Percentiles rank a stretch among this genome's conserved stretches.
Conservation (phyloP, 192 early-diverging fungal genomes). For the Podila verticillata region DNA sequence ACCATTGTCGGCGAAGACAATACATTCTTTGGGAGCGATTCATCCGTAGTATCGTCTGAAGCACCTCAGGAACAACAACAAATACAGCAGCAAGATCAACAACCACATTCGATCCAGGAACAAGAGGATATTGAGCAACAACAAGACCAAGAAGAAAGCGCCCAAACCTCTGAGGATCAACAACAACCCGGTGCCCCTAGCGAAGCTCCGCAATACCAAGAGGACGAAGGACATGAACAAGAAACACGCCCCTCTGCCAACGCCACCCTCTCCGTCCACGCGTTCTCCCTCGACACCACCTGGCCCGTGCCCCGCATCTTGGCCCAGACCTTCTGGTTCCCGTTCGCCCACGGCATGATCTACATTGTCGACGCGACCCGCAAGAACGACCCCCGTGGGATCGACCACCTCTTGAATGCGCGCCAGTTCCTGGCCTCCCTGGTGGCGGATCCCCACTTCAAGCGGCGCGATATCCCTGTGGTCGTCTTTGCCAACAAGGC, state of each 20-base stretch:
- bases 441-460: conserved; percentile 28
- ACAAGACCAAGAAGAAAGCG: background rate
- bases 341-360: conserved; percentile 40
- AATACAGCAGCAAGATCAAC: too few relatives aligned
- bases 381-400: conserved; percentile 44
- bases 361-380: conserved; percentile 49
- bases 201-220: background rate
- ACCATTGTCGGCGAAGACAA: background rate
- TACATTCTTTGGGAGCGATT: background rate
- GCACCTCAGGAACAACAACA: background rate
- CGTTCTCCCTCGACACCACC: conserved; percentile 49
- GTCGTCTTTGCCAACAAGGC: conserved; percentile 50
- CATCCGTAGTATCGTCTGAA: background rate
- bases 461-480: conserved; percentile 34
- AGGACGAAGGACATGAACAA: background rate
- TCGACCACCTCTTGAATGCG: conserved; percentile 42
- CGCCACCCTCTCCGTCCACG: conserved; percentile 36
- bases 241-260: conserved; percentile 11
- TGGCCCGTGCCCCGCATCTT: conserved; percentile 43
- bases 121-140: background rate
- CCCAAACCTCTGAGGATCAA: background rate
- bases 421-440: conserved; percentile 32
- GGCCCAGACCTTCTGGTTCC: conserved; percentile 48
- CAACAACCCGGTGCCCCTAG: too few relatives aligned
- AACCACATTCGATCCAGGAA: background rate